Base-by-base conservation (phyloP, 306 rosid species). In the Echinosophora koreensis region DNA sequence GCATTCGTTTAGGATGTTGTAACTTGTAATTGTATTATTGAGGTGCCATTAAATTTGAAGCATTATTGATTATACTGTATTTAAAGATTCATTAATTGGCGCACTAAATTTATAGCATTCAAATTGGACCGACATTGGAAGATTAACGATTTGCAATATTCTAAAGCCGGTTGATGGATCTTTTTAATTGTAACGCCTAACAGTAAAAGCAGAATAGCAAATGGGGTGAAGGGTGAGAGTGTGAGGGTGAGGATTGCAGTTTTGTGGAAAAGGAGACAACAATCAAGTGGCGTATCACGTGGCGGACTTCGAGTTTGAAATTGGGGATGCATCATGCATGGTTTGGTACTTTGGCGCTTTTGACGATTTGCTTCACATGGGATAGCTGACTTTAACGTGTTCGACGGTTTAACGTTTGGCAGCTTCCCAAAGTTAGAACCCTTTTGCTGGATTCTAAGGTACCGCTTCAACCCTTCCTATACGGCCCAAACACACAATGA, bases 331-430 rank as follows among this genome's bases (percentile, higher is more conserved):
- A 49, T 32, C 8, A 10, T 28, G 9, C n/a, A 12, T 9, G 5
- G 4, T 62, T 17, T 9, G 5, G 4, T 62, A 35, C 13, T 50
- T 51, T 5, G 47, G 37, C 66, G 58, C 15, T 47, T 77, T 76
- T 27, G 66, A 65, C 49, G 22, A 55, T 3, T 16, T n/a, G 10
- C 5, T n/a, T 57, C 69, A 77, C 81, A 67, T 67, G 81, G 38
- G 11, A 51, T 11, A 8, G 32, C 50, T 38, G 66, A 71, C 73
- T 71, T 62, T 39, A 32, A 13, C 14, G 50, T 44, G 0, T 44
- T 44, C 3, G 4, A 44, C 14, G 50, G 14, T 44, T 12, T 11
- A 44, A 44, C 47, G 47, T 41, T 11, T 44, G 0, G 50, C 14
- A 9, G 14, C 14, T 9, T 44, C n/a, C 3, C 50, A 44, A 44